Percentiles rank a stretch among this genome's conserved stretches.
These are phyloP conservation scores for Saccharomyces kudriavzevii DNA, from an alignment of 805 yeast species.

Conservation along the genomic window DNA sequence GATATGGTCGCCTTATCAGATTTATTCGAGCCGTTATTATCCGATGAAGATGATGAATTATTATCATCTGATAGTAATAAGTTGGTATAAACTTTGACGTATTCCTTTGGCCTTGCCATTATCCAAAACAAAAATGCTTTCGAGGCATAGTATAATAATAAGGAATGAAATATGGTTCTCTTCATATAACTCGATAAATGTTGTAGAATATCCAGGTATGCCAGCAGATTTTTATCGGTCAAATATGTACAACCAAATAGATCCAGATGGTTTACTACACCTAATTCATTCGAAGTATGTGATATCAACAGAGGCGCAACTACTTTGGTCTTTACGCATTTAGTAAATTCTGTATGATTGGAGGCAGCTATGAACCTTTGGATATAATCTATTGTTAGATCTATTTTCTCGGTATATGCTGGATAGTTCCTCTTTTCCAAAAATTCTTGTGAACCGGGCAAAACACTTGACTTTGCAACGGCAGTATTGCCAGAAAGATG, in stretches of 20 bases:
- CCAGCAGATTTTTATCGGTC: conserved; percentile 30
- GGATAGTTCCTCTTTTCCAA: conserved; percentile 11
- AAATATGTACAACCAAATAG: conserved; percentile 36
- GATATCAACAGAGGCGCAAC: conserved; percentile 22
- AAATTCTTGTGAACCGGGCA: conserved; percentile 15
- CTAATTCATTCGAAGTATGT: conserved; percentile 32
- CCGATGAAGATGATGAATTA: background rate
- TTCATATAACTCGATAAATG: conserved; percentile 31
- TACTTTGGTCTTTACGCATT: conserved; percentile 23
- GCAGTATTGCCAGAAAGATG: conserved; percentile 6
- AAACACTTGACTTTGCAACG: conserved; percentile 5
- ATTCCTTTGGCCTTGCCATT: conserved; percentile 39
- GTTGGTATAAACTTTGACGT: conserved; percentile 17
- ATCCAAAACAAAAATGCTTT: conserved; percentile 42
- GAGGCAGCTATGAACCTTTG: conserved; percentile 41
- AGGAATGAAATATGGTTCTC: conserved; percentile 37
- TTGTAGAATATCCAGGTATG: conserved; percentile 34
- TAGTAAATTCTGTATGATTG: conserved; percentile 36
- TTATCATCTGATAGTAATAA: background rate
- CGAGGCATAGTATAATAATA: conserved; percentile 37
- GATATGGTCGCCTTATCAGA: conserved; percentile 6
- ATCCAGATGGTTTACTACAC: conserved; percentile 38
- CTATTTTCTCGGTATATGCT: conserved; percentile 23
- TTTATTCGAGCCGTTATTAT: background rate
- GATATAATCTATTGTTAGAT: conserved; percentile 34